Evolutionary conservation across 805 yeast genomes (phyloP).

Genomic region (Starmera dryadoides): DNA sequence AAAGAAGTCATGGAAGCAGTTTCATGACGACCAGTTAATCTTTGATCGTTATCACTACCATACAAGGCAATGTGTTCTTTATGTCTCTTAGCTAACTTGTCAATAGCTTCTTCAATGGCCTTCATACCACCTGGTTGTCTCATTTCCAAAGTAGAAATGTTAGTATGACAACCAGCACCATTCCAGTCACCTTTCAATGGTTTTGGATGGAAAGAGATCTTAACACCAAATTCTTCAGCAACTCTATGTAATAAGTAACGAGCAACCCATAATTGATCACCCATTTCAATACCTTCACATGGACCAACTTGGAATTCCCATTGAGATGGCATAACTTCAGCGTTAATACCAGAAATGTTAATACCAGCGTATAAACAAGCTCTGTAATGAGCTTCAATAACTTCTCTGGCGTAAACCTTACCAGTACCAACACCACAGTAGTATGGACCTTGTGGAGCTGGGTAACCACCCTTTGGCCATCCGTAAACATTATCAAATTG

Average conservation of each 20-base stretch:
- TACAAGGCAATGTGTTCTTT: conserved; percentile 91
- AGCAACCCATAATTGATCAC: conserved; percentile 95
- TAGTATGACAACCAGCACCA: conserved; percentile 99
- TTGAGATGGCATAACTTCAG: conserved; percentile 99
- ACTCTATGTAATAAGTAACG: conserved; percentile 89
- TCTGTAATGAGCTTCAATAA: conserved; percentile 97
- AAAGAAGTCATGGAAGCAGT: conserved; percentile 90
- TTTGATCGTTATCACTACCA: conserved; percentile 90
- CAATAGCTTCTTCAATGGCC: conserved; percentile 85
- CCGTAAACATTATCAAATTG: conserved; percentile 86
- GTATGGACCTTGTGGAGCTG: conserved; percentile 99
- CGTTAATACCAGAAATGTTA: conserved; percentile 91
- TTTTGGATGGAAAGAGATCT: conserved; percentile 98
- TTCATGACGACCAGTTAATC: conserved; percentile 98
- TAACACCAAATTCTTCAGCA: conserved; percentile 98
- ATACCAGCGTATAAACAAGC: conserved; percentile 94
- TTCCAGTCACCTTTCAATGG: conserved; percentile 99
- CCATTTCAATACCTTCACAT: conserved; percentile 91
- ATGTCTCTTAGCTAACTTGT: conserved; percentile 93
- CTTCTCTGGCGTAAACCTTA: conserved; percentile 95
- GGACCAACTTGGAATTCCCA: conserved; percentile 99
- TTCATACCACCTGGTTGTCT: conserved; percentile 96
- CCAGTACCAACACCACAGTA: conserved; percentile 99
- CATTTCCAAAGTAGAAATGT: conserved; percentile 89
- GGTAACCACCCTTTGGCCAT: conserved; percentile 99